These are phyloP conservation scores for Dictyophora rubrovolvata DNA, from an alignment of 768 basidiomycete species.

Conservation along the genomic window DNA sequence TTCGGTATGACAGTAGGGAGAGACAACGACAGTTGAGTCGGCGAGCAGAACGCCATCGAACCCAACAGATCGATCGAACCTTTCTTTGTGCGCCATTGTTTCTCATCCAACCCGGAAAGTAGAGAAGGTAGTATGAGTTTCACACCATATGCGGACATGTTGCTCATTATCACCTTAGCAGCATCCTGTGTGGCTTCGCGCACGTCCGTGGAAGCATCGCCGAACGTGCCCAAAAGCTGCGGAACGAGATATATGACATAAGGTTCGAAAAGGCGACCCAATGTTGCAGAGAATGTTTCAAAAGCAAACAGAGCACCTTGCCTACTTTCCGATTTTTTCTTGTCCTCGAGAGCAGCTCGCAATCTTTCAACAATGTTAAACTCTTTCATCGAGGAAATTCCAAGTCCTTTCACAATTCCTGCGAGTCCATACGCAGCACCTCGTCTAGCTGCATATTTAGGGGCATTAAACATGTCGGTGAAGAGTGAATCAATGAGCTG, in stretches of 20 bases:
- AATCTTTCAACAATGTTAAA: constrained; percentile 68
- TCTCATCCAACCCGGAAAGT: constrained; percentile 87
- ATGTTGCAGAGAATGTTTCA: constrained; percentile 77
- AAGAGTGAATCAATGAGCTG: constrained; percentile 68
- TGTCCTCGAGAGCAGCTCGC: constrained; percentile 72
- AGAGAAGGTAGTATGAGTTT: constrained; percentile 89
- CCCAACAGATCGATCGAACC: constrained; percentile 95
- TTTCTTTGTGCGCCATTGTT: constrained; percentile 97
- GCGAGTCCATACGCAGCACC: constrained; percentile 96
- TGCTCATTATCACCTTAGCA: constrained; percentile 88
- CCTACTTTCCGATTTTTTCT: constrained; percentile 71
- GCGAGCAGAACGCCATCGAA: constrained; percentile 98
- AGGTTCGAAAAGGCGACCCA: constrained; percentile 89
- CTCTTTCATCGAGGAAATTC: constrained; percentile 77
- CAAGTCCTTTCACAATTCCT: constrained; percentile 85
- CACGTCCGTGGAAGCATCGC: constrained; percentile 78
- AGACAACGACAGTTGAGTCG: constrained; percentile 86
- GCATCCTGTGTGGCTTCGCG: constrained; percentile 91
- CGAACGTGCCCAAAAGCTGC: constrained; percentile 72
- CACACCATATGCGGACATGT: constrained; percentile 89
- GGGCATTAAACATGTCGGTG: constrained; percentile 61
- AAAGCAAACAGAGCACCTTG: constrained; percentile 95
- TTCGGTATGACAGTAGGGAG: constrained; percentile 94
- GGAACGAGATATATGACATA: constrained; percentile 82
- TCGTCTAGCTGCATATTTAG: constrained; percentile 89